Evolutionary conservation across 2,329 filamentous ascomycete genomes (phyloP).

Genomic region (Fusarium hainanense): DNA sequence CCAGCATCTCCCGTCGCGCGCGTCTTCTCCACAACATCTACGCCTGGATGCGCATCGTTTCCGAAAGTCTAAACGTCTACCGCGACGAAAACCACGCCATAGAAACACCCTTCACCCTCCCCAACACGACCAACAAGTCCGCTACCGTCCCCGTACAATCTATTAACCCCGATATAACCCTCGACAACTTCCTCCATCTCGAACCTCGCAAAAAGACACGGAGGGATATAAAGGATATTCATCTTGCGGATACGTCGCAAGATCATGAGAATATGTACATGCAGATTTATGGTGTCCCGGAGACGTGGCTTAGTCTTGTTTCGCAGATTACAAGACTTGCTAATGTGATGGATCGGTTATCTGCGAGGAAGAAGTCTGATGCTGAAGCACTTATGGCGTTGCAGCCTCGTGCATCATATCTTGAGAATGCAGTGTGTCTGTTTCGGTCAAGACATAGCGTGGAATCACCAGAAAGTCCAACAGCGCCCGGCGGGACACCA

Average conservation of each 20-base stretch:
- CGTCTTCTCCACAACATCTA: constrained; percentile 39
- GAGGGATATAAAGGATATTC: constrained; percentile 36
- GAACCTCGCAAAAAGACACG: constrained; percentile 31
- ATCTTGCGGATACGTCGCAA: constrained; percentile 26
- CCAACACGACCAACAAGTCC: neutral
- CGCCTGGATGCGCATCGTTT: constrained; percentile 43
- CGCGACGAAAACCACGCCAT: constrained; percentile 29
- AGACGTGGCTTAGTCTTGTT: constrained; percentile 40
- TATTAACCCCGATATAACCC: constrained; percentile 29
- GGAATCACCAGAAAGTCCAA: constrained; percentile 6
- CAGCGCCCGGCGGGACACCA: constrained; percentile 26
- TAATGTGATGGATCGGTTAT: constrained; percentile 34
- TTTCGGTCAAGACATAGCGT: constrained; percentile 31
- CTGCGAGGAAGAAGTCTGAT: constrained; percentile 11
- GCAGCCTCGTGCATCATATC: constrained; percentile 28
- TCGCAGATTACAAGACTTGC: constrained; percentile 38
- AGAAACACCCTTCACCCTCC: constrained; percentile 7
- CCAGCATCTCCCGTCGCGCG: constrained; percentile 35
- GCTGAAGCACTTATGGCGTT: constrained; percentile 26
- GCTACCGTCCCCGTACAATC: constrained; percentile 12
- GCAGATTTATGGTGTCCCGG: constrained; percentile 41
- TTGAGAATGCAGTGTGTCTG: constrained; percentile 38
- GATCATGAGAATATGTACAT: constrained; percentile 42
- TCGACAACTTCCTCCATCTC: constrained; percentile 38
- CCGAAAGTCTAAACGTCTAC: constrained; percentile 35